Base-by-base conservation (phyloP, 2,329 filamentous ascomycete species). In the Neofusicoccum sp. region DNA sequence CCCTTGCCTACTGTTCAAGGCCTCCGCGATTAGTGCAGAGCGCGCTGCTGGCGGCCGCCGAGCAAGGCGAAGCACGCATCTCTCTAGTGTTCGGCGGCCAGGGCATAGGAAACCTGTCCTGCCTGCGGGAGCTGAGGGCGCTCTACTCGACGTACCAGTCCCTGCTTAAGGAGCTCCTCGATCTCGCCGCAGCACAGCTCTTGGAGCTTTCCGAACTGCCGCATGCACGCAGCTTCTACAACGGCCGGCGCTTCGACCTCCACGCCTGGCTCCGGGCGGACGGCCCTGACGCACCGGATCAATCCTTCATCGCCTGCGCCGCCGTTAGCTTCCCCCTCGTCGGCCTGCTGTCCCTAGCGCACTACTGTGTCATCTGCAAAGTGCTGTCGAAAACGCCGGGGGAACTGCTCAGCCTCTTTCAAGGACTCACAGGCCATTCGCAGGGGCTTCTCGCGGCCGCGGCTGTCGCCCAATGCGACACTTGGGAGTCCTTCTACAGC, bases 311-410 rank as follows among this genome's bases (percentile, higher is more conserved):
- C 1, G 36, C 26, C 16, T 12, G 26, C 26, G 51, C 36, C 1
- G 7, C 75, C 4, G 68, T 77, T n/a, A 77, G 75, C 65, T 72
- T 76, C 44, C 75, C 76, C 1, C 48, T 77, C 6, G 75, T 76
- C 24, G 75, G 73, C 0, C 63, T 76, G 11, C 49, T 75, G 8
- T 69, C 72, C 47, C 67, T 77, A 20, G 64, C 71, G 24, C 69
- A 65, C 8, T 65, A 63, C 59, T 61, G 58, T n/a, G 31, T 65
- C 16, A 45, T 48, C 2, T 73, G 72, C 62, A 69, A 67, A 8
- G 60, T 69, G 5, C 63, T 61, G 11, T 61, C 68, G 6, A 65
- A 68, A 1, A 67, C 67, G 6, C 74, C 74, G 0, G 73, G 72
- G 3, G 68, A 71, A 6, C 58, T 76, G 51, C 63, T 66, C 8